Evolutionary conservation across 805 yeast genomes (phyloP).

Genomic region (Hermanozyma aechmeae): DNA sequence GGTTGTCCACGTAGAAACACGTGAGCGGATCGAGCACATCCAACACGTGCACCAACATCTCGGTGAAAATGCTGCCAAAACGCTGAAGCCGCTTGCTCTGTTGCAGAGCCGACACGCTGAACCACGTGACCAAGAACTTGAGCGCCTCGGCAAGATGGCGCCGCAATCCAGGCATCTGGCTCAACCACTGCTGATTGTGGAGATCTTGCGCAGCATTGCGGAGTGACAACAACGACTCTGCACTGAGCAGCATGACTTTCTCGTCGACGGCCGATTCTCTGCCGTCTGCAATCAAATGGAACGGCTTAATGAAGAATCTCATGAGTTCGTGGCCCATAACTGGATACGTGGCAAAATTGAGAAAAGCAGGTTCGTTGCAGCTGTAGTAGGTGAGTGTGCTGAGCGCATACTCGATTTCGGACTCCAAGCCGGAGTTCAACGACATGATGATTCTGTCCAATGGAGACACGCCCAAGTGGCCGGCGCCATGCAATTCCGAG

Average conservation of each 20-base stretch:
- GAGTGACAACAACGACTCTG: constrained; percentile 52
- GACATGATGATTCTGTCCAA: constrained; percentile 63
- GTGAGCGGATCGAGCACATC: constrained; percentile 82
- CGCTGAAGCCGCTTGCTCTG: constrained; percentile 11
- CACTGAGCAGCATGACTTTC: constrained; percentile 16
- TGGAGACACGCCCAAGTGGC: constrained; percentile 51
- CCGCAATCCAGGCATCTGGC: constrained; percentile 42
- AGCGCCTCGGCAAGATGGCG: constrained; percentile 38
- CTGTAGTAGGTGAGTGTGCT: constrained; percentile 42
- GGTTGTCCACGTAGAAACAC: constrained; percentile 71
- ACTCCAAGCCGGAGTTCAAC: constrained; percentile 50
- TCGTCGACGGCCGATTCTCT: constrained; percentile 9
- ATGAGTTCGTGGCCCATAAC: constrained; percentile 34
- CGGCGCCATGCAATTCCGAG: constrained; percentile 12
- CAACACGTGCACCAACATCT: constrained; percentile 54
- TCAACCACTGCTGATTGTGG: constrained; percentile 69
- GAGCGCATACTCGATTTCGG: constrained; percentile 68
- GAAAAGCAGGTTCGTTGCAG: constrained; percentile 39
- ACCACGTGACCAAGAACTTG: constrained; percentile 26
- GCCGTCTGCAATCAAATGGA: constrained; percentile 13
- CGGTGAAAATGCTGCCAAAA: constrained; percentile 34
- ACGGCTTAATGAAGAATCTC: constrained; percentile 26
- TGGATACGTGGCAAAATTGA: constrained; percentile 36
- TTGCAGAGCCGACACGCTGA: constrained; percentile 7
- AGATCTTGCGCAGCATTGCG: constrained; percentile 81